Base-by-base conservation (phyloP, 768 basidiomycete species). In the Hebeloma cylindrosporum region DNA sequence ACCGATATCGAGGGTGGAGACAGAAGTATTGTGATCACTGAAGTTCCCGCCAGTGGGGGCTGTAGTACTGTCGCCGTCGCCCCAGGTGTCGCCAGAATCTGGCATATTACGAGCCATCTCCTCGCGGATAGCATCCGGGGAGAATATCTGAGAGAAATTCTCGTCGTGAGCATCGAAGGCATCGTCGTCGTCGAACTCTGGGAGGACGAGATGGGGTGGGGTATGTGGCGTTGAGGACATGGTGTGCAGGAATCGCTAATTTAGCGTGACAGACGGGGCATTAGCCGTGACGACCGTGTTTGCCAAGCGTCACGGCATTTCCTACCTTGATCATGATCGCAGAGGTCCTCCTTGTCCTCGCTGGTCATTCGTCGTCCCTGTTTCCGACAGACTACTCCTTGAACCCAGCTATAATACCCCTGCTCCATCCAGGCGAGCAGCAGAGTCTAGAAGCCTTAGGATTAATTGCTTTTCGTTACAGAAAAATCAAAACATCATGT, bases 381-480 rank as follows among this genome's bases (percentile, higher is more conserved):
- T 93, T 96, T 65, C 74, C 80, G 13, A 56, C 65, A 18, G 82
- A 79, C 44, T 70, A 80, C 47, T 67, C 66, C 23, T 59, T 88
- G 30, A 76, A 82, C 57, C 79, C 86, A 4, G 75, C 82, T 0
- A 84, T 92, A 56, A 47, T 64, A 5, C 72, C 81, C 3, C 79
- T 93, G 11, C 78, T 96, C 3, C 93, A 96, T 58, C 93, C 93
- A 2, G 93, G 93, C 7, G 93, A 95, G 59, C 77, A 83, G 41
- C 80, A 93, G 61, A 86, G 83, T 51, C 75, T 94, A n/a, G 84
- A 91, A 57, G 76, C 80, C 7, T 78, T 96, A 2, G 87, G 80
- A 7, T 73, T 76, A 36, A 79, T 94, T 37, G 92, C 88, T 1
- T 75, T 72, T 40, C 79, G 84, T 18, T 94, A 93, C 64, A 73